A percentile compares a stretch with the other conserved stretches of the same genome.
These are phyloP conservation scores for Phellinidium pouzarii DNA, from an alignment of 1,284 basidiomycete species.

Conservation along the genomic window DNA sequence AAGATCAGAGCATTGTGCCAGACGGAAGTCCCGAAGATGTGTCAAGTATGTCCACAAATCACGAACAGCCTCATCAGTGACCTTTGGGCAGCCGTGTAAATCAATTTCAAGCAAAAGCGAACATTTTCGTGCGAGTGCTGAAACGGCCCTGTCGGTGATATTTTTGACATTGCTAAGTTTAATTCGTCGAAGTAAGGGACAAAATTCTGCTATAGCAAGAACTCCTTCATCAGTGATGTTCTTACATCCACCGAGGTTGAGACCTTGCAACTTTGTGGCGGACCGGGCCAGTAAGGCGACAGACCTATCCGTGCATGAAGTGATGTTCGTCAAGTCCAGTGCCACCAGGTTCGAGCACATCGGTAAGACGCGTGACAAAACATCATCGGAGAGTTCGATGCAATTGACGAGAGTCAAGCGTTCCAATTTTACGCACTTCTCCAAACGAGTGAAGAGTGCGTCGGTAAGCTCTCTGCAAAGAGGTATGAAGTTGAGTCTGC, in stretches of 20 bases:
- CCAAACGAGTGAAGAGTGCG: conserved; percentile 69
- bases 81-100: conserved; percentile 74
- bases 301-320: conserved; percentile 63
- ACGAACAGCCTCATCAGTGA: conserved; percentile 76
- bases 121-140: conserved; percentile 74
- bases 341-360: conserved; percentile 77
- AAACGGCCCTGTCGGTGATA: conserved; percentile 78
- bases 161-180: conserved; percentile 77
- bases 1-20: conserved; percentile 75
- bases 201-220: conserved; percentile 67
- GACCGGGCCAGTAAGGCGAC: conserved; percentile 64
- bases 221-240: conserved; percentile 78
- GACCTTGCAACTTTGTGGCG: conserved; percentile 81
- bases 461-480: conserved; percentile 73
- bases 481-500: conserved; percentile 84
- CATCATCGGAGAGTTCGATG: conserved; percentile 60
- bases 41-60: conserved; percentile 78
- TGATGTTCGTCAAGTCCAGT: conserved; percentile 80
- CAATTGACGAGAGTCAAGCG: conserved; percentile 89
- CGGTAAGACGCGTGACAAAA: conserved; percentile 64
- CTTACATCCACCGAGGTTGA: conserved; percentile 86
- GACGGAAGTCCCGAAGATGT: conserved; percentile 86
- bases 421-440: conserved; percentile 80
- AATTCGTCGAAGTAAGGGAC: conserved; percentile 78
- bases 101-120: conserved; percentile 92